These are phyloP conservation scores for Pythium insidiosum DNA, from an alignment of 352 stramenopile genomes.

Conservation along the genomic window DNA sequence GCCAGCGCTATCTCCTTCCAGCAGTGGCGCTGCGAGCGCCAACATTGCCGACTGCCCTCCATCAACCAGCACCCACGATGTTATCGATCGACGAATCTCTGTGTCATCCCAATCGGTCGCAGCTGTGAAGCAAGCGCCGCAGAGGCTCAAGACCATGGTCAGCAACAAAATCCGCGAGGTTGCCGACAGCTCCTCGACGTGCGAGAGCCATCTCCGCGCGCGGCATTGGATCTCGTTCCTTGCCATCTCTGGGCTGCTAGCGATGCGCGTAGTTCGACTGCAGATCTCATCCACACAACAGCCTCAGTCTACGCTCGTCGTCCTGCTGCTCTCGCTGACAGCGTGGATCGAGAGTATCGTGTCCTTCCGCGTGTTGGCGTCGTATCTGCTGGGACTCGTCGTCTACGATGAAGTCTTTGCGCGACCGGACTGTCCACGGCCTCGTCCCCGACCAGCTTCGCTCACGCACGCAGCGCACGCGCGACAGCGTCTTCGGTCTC, in stretches of 20 bases:
- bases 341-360: constrained; percentile 32
- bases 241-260: constrained; percentile 20
- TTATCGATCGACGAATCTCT: too few species aligned
- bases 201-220: constrained; percentile 27
- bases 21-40: too few species aligned
- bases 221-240: constrained; percentile 44
- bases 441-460: too few species aligned
- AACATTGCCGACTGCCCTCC: too few species aligned
- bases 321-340: constrained; percentile 3
- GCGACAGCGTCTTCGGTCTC: constrained; percentile 10
- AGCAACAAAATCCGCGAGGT: background rate
- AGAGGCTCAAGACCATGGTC: too few species aligned
- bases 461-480: too few species aligned
- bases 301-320: too few species aligned
- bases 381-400: constrained; percentile 40
- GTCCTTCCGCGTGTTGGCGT: constrained; percentile 37
- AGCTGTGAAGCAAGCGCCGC: too few species aligned
- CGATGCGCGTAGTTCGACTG: constrained; percentile 26
- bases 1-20: too few species aligned
- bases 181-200: background rate
- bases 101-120: too few species aligned
- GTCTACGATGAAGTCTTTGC: constrained; percentile 30
- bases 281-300: too few species aligned
- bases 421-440: background rate
- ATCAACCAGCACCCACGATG: too few species aligned